Conservation (phyloP, 2,329 filamentous ascomycete species). For the Alternaria sp. region DNA sequence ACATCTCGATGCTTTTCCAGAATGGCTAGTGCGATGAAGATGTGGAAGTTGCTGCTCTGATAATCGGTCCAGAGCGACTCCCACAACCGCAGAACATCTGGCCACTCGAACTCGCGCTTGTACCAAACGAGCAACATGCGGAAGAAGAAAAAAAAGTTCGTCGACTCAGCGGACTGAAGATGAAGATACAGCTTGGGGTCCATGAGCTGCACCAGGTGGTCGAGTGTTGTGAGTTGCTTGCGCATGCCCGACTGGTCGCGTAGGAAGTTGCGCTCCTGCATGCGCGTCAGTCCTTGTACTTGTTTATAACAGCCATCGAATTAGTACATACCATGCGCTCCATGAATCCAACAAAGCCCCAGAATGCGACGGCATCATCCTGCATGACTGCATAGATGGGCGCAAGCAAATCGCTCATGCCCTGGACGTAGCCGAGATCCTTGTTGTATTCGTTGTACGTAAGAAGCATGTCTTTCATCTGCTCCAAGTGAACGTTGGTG, state of each 20-base stretch:
- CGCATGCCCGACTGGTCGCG: slow-evolving; percentile 97
- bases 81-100: slow-evolving; percentile 86
- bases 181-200: slow-evolving; percentile 94
- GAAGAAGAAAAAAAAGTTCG: slow-evolving; percentile 99
- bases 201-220: slow-evolving; percentile 95
- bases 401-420: slow-evolving; percentile 95
- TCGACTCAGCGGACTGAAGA: slow-evolving; percentile 87
- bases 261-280: slow-evolving; percentile 85
- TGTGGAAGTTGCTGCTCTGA: slow-evolving; percentile 84
- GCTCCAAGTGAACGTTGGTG: slow-evolving; percentile 96
- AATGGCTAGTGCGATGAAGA: slow-evolving; percentile 93
- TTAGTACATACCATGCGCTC: slow-evolving; percentile 73
- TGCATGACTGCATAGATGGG: slow-evolving; percentile 97
- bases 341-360: slow-evolving; percentile 97
- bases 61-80: slow-evolving; percentile 95
- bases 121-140: slow-evolving; percentile 99
- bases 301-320: too few species aligned
- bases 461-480: slow-evolving; percentile 98
- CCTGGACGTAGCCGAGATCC: slow-evolving; percentile 94
- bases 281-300: slow-evolving; percentile 8
- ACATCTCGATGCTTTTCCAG: slow-evolving; percentile 95
- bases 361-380: slow-evolving; percentile 95
- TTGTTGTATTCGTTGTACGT: slow-evolving; percentile 99
- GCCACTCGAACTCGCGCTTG: slow-evolving; percentile 94
- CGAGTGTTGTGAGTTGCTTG: slow-evolving; percentile 84